Conservation (phyloP, 495 filamentous ascomycete genomes). For the Neurospora sp. region DNA sequence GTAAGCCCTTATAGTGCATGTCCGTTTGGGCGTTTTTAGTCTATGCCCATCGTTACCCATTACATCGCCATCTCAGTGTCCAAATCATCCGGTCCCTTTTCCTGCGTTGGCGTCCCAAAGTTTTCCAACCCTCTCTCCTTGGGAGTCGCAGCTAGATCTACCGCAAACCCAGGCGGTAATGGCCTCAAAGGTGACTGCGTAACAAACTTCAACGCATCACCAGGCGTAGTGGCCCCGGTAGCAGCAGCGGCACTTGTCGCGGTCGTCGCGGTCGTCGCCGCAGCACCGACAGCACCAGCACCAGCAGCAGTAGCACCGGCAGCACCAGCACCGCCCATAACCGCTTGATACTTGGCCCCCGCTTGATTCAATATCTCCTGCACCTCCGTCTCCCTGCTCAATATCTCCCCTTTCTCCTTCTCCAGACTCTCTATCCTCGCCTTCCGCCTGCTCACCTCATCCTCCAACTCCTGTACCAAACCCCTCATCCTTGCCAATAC, state of each 20-base stretch:
- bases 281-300: constrained; percentile 11
- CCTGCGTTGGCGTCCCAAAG: constrained; percentile 49
- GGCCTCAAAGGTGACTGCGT: constrained; percentile 21
- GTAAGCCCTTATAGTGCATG: background rate
- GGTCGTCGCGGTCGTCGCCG: constrained; percentile 2
- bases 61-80: constrained; percentile 10
- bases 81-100: constrained; percentile 21
- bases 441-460: constrained; percentile 19
- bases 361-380: constrained; percentile 74
- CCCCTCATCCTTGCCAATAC: constrained; percentile 38
- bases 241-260: constrained; percentile 21
- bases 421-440: constrained; percentile 23
- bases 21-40: background rate
- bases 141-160: constrained; percentile 16
- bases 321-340: constrained; percentile 23
- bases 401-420: constrained; percentile 46
- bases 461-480: constrained; percentile 25
- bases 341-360: constrained; percentile 57
- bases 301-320: constrained; percentile 9
- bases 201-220: constrained; percentile 14
- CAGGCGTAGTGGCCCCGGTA: constrained; percentile 4
- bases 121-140: constrained; percentile 49
- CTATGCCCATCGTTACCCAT: background rate
- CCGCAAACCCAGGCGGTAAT: constrained; percentile 17
- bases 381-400: constrained; percentile 67